These are phyloP conservation scores for Amyloporia xantha DNA, from an alignment of 768 basidiomycete species.

Conservation along the genomic window DNA sequence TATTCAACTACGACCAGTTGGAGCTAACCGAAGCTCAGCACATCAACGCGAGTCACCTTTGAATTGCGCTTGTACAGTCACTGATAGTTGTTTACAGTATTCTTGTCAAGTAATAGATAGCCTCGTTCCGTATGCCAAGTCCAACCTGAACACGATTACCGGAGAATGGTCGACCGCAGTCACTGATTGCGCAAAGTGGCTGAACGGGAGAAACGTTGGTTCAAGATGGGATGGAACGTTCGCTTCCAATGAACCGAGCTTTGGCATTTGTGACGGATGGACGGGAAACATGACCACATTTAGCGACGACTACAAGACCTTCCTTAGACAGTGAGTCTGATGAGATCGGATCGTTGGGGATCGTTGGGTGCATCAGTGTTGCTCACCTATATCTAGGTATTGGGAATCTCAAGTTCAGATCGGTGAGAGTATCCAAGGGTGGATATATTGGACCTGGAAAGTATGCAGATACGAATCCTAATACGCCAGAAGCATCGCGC, in stretches of 20 bases:
- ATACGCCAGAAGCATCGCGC: neutral
- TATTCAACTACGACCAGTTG: constrained; percentile 57
- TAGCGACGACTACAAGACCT: constrained; percentile 55
- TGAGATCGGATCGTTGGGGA: neutral
- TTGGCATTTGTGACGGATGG: constrained; percentile 57
- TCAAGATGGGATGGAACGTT: constrained; percentile 62
- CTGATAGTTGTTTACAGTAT: constrained; percentile 27
- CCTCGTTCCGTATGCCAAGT: constrained; percentile 39
- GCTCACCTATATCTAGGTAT: constrained; percentile 35
- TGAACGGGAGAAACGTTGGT: constrained; percentile 72
- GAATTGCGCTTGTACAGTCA: neutral
- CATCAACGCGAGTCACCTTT: constrained; percentile 34
- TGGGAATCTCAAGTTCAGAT: constrained; percentile 77
- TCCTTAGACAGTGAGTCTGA: constrained; percentile 49
- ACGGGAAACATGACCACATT: constrained; percentile 57
- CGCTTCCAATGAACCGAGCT: constrained; percentile 35
- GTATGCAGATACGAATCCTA: constrained; percentile 26
- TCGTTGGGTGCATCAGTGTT: neutral
- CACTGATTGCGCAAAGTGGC: constrained; percentile 73
- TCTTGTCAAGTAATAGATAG: constrained; percentile 46
- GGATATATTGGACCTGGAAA: constrained; percentile 81
- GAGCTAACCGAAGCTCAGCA: constrained; percentile 49
- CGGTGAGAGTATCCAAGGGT: constrained; percentile 65
- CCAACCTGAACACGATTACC: constrained; percentile 66
- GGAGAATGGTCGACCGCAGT: constrained; percentile 77